Percentiles rank a stretch among this genome's conserved stretches.
phyloP scores from a whole-genome alignment of 2,329 filamentous ascomycete species.

The Leptographium flavum region DNA sequence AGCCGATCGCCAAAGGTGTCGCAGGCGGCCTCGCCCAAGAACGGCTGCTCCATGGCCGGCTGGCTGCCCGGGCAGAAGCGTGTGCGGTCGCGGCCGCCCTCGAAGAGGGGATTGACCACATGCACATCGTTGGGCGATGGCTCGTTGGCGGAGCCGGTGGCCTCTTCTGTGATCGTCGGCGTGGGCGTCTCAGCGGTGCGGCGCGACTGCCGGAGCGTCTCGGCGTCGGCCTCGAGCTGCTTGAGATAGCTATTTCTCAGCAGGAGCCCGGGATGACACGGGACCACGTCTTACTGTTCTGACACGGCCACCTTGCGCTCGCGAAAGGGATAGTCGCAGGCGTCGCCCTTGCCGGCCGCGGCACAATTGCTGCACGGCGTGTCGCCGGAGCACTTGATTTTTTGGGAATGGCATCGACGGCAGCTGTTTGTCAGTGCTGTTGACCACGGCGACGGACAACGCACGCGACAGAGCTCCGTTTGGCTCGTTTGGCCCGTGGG shows the following conservation, averaged over 20 bases:
- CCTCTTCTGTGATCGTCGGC: background rate
- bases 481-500: too few relatives aligned
- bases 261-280: background rate
- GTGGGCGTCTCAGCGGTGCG: too few relatives aligned
- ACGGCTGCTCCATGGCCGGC: slow-evolving; percentile 1
- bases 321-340: background rate
- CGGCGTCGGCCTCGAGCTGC: background rate
- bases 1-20: slow-evolving; percentile 1
- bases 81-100: too few relatives aligned
- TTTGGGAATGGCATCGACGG: background rate
- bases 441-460: too few relatives aligned
- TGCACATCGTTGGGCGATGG: too few relatives aligned
- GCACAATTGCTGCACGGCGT: background rate
- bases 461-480: too few relatives aligned
- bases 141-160: background rate
- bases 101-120: too few relatives aligned
- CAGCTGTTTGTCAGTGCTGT: too few relatives aligned
- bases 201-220: too few relatives aligned
- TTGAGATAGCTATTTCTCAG: background rate
- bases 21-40: slow-evolving; percentile 1
- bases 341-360: background rate
- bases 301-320: background rate
- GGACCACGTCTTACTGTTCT: background rate
- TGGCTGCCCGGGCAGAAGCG: too few relatives aligned
- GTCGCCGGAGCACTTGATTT: slow-evolving; percentile 1